These are phyloP conservation scores for Gracilaria caudata DNA, from an alignment of 23 red algal genomes.

Conservation along the genomic window DNA sequence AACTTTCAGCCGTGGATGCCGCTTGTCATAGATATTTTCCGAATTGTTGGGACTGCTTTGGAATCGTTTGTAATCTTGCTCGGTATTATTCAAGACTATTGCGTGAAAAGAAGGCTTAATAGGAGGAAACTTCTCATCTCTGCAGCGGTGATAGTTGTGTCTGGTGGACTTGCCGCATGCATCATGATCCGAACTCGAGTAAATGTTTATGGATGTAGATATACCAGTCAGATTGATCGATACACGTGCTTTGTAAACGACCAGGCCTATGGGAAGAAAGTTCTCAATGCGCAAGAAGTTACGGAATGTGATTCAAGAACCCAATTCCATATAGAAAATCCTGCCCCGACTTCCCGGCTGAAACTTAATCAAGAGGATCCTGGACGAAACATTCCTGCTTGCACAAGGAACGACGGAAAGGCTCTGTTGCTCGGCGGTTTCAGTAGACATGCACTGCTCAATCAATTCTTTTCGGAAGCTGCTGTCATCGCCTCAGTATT, in stretches of 20 bases:
- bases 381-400: constrained; percentile 15
- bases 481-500: constrained; percentile 5
- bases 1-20: constrained; percentile 40
- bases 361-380: constrained; percentile 4
- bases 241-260: constrained; percentile 1
- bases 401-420: not conserved
- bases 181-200: constrained; percentile 33
- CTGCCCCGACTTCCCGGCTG: not conserved
- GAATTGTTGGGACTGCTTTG: constrained; percentile 16
- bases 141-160: not conserved
- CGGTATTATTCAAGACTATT: constrained; percentile 11
- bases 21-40: constrained; percentile 17
- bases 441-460: constrained; percentile 17
- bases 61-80: constrained; percentile 31
- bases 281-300: not conserved
- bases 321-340: not conserved
- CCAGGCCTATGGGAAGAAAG: constrained; percentile 14
- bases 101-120: constrained; percentile 15
- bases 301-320: constrained; percentile 5
- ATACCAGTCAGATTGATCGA: not conserved
- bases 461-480: constrained; percentile 29
- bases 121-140: constrained; percentile 21
- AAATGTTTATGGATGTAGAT: constrained; percentile 19
- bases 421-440: constrained; percentile 5
- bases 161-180: constrained; percentile 24